Percentiles rank a stretch among this genome's conserved stretches.
These are phyloP conservation scores for Rhododendron ferrugineum DNA, from an alignment of 148 eudicot genomes.

Conservation along the genomic window DNA sequence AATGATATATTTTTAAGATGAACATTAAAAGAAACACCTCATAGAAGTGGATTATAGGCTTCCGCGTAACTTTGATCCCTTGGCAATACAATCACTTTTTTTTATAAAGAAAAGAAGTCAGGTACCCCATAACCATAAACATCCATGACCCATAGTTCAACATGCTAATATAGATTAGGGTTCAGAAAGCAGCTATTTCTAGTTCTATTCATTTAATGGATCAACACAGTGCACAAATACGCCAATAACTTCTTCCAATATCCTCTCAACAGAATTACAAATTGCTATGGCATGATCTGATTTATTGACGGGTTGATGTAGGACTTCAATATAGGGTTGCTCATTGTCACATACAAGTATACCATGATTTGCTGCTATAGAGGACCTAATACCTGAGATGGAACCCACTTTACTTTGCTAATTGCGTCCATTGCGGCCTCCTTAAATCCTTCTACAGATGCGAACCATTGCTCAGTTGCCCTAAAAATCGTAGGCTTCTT, in stretches of 20 bases:
- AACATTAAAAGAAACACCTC: neutral
- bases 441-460: slow-evolving; percentile 96
- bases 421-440: slow-evolving; percentile 80
- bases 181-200: neutral
- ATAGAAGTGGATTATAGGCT: neutral
- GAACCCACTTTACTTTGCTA: slow-evolving; percentile 73
- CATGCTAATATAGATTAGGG: neutral
- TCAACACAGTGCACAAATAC: neutral
- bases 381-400: slow-evolving; percentile 57
- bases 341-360: neutral
- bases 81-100: neutral
- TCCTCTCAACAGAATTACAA: neutral
- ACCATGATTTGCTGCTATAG: neutral
- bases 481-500: slow-evolving; percentile 97
- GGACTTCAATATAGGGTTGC: neutral
- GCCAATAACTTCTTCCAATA: neutral
- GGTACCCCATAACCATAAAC: neutral
- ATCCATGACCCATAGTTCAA: neutral
- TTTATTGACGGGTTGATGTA: neutral
- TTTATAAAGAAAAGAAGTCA: neutral
- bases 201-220: neutral
- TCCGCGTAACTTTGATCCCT: neutral
- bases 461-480: slow-evolving; percentile 99
- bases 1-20: neutral
- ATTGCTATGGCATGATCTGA: neutral